phyloP scores from a whole-genome alignment of 805 yeast species.

The Hagleromyces aurorensis region DNA sequence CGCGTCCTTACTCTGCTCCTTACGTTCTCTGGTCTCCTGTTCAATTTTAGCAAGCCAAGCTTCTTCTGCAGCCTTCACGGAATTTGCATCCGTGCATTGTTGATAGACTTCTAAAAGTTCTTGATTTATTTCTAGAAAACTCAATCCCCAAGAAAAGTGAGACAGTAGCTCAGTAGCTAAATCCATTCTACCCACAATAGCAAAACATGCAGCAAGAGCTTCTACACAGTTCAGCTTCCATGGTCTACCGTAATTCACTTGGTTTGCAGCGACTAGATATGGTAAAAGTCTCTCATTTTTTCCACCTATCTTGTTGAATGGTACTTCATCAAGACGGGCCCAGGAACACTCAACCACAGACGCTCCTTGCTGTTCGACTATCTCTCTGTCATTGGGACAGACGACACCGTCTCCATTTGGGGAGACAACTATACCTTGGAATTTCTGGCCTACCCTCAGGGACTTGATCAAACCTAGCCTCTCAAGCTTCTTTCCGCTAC shows the following conservation, averaged over 20 bases:
- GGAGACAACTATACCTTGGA: slow-evolving; percentile 81
- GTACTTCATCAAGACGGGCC: slow-evolving; percentile 97
- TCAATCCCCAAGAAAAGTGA: slow-evolving; percentile 91
- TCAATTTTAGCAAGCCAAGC: slow-evolving; percentile 66
- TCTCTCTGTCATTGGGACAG: slow-evolving; percentile 74
- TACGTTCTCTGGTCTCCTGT: slow-evolving; percentile 54
- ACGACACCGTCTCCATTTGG: slow-evolving; percentile 89
- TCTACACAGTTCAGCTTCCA: slow-evolving; percentile 96
- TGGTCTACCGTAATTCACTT: slow-evolving; percentile 93
- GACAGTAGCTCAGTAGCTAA: slow-evolving; percentile 76
- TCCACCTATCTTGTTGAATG: slow-evolving; percentile 89
- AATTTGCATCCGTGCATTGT: slow-evolving; percentile 70
- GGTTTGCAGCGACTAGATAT: slow-evolving; percentile 90
- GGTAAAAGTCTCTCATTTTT: slow-evolving; percentile 80
- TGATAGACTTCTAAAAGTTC: slow-evolving; percentile 71
- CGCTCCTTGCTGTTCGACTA: slow-evolving; percentile 78
- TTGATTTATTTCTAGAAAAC: slow-evolving; percentile 72
- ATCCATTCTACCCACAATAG: slow-evolving; percentile 82
- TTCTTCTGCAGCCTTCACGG: slow-evolving; percentile 64
- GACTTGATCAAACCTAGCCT: slow-evolving; percentile 75
- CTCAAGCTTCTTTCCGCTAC: slow-evolving; percentile 91
- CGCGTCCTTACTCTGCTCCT: slow-evolving; percentile 41
- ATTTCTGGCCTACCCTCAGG: slow-evolving; percentile 87
- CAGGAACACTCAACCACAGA: slow-evolving; percentile 98
- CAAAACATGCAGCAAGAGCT: slow-evolving; percentile 94